Evolutionary conservation across 1,139 yeast species (phyloP).

Genomic region (Blastobotrys persicus): DNA sequence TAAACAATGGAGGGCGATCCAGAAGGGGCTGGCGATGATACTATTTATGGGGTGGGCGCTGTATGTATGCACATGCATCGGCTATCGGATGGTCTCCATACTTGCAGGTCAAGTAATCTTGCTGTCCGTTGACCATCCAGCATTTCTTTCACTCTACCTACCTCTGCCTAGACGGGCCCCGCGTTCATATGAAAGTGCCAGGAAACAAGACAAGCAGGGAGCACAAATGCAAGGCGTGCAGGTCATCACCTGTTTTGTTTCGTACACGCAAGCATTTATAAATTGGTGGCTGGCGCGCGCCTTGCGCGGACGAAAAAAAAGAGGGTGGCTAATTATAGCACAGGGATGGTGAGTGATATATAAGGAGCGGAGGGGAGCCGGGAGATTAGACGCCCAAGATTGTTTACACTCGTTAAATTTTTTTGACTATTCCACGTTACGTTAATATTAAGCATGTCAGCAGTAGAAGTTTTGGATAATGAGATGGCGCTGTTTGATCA

Average conservation of each 20-base stretch:
- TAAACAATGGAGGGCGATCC: no score
- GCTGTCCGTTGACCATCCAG: no score
- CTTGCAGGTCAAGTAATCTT: no score
- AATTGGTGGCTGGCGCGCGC: neutral
- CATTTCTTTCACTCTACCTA: no score
- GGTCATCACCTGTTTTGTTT: neutral
- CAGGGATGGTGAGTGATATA: neutral
- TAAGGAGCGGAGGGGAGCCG: neutral
- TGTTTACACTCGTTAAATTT: neutral
- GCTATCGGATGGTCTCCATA: no score
- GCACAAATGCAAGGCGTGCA: neutral
- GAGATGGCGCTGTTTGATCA: slow-evolving; percentile 28
- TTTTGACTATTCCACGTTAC: neutral
- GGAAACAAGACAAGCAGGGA: no score
- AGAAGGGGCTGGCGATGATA: no score
- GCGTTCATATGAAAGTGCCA: no score
- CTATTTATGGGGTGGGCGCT: no score
- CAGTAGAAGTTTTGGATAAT: neutral
- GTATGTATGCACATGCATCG: no score
- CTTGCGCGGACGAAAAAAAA: neutral
- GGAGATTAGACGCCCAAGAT: neutral
- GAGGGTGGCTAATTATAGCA: neutral
- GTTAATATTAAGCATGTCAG: neutral
- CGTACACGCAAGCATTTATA: neutral
- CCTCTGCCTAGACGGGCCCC: no score